These are phyloP conservation scores for Phytophthora cryptogea DNA, from an alignment of 352 stramenopile genomes.

Conservation along the genomic window DNA sequence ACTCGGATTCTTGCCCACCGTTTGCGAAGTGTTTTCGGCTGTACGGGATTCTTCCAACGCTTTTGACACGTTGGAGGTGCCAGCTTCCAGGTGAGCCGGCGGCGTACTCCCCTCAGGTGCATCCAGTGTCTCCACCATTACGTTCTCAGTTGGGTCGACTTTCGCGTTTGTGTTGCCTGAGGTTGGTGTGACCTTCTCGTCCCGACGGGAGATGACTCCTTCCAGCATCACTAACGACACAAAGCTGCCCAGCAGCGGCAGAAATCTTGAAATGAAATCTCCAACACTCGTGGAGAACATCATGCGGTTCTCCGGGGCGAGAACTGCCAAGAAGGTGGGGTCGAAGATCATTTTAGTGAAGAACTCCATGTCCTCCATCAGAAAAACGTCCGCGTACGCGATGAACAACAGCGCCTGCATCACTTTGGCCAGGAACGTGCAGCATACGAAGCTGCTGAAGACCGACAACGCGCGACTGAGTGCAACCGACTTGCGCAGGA, in stretches of 20 bases:
- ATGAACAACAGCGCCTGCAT: constrained; percentile 18
- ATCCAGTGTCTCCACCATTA: constrained; percentile 17
- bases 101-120: background rate
- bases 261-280: constrained; percentile 25
- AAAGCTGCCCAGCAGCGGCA: constrained; percentile 23
- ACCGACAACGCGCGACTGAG: constrained; percentile 20
- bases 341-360: constrained; percentile 22
- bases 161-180: constrained; percentile 3
- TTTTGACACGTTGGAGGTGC: constrained; percentile 11
- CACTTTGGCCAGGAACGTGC: constrained; percentile 25
- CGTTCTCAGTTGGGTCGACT: constrained; percentile 8
- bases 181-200: constrained; percentile 21
- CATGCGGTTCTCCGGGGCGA: constrained; percentile 25
- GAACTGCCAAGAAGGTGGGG: constrained; percentile 16
- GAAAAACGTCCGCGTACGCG: constrained; percentile 14
- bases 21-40: constrained; percentile 3
- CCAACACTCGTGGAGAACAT: constrained; percentile 29
- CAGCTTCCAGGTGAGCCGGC: constrained; percentile 14
- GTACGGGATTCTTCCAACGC: constrained; percentile 13
- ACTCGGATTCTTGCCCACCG: background rate
- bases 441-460: constrained; percentile 23
- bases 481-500: constrained; percentile 13
- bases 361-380: constrained; percentile 10
- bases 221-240: constrained; percentile 27
- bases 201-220: constrained; percentile 12